These are phyloP conservation scores for Amoebophrya sp. DNA, from an alignment of 169 alveolate species.

Conservation along the genomic window DNA sequence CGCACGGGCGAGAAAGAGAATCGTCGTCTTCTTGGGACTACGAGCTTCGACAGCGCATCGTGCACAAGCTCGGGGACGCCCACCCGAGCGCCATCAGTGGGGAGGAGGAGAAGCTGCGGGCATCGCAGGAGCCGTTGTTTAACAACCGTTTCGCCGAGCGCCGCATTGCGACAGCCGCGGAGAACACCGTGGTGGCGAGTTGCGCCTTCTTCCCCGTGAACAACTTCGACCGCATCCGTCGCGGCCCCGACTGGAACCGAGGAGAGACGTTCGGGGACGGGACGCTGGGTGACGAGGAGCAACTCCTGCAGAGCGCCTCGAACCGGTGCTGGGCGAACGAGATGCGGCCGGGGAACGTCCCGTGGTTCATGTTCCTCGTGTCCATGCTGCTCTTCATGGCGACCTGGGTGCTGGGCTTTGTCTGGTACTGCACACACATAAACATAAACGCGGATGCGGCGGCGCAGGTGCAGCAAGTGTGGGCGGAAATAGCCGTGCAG, in stretches of 20 bases:
- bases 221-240: background rate
- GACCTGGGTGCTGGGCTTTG: background rate
- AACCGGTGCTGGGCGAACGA: background rate
- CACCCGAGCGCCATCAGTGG: background rate
- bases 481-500: no score
- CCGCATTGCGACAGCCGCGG: background rate
- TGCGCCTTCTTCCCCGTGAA: background rate
- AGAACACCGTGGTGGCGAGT: background rate
- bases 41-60: background rate
- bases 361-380: background rate
- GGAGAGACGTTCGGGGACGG: background rate
- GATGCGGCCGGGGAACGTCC: slow-evolving; percentile 1
- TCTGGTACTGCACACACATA: background rate
- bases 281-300: background rate
- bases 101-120: background rate
- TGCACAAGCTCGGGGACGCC: background rate
- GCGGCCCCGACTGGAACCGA: background rate
- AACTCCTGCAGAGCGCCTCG: background rate
- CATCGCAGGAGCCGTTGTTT: background rate
- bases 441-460: no score
- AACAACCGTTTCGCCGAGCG: background rate
- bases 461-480: no score
- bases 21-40: background rate
- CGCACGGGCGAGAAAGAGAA: no score
- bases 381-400: background rate